A percentile compares a stretch with the other conserved stretches of the same genome.
Evolutionary conservation across 371 early-diverging fungal species (phyloP).

Genomic region (Nematocida minor): DNA sequence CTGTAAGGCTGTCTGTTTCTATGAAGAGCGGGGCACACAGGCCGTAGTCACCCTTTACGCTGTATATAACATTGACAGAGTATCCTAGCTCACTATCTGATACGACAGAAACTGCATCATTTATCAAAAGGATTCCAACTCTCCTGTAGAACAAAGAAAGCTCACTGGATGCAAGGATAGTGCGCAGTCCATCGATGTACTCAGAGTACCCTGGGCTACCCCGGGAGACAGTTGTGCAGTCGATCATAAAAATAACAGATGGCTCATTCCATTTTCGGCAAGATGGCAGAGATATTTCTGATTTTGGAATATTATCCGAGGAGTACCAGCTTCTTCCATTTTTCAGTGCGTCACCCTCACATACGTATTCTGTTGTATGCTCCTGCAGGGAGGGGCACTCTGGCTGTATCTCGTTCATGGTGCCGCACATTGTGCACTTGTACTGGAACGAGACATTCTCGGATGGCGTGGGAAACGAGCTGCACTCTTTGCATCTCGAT

Average conservation of each 20-base stretch:
- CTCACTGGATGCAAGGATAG: slow-evolving; percentile 14
- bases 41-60: slow-evolving; percentile 8
- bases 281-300: slow-evolving; percentile 6
- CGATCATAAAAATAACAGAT: slow-evolving; percentile 21
- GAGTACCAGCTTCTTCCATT: slow-evolving; percentile 39
- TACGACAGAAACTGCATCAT: slow-evolving; percentile 4
- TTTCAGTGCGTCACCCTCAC: slow-evolving; percentile 28
- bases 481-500: slow-evolving; percentile 57
- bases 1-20: slow-evolving; percentile 38
- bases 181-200: not conserved
- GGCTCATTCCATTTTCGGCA: slow-evolving; percentile 50
- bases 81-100: slow-evolving; percentile 36
- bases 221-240: not conserved
- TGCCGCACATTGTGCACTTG: slow-evolving; percentile 63
- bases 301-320: not conserved
- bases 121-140: slow-evolving; percentile 4
- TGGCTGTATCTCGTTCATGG: slow-evolving; percentile 5
- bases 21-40: slow-evolving; percentile 38
- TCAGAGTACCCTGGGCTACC: not conserved
- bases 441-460: slow-evolving; percentile 14
- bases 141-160: slow-evolving; percentile 31
- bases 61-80: not conserved
- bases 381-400: slow-evolving; percentile 21
- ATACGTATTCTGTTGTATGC: slow-evolving; percentile 49
- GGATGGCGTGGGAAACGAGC: slow-evolving; percentile 45